A percentile compares a stretch with the other conserved stretches of the same genome.
Evolutionary conservation across 805 yeast genomes (phyloP).

Genomic region (Helenozyma rhizophorensis): DNA sequence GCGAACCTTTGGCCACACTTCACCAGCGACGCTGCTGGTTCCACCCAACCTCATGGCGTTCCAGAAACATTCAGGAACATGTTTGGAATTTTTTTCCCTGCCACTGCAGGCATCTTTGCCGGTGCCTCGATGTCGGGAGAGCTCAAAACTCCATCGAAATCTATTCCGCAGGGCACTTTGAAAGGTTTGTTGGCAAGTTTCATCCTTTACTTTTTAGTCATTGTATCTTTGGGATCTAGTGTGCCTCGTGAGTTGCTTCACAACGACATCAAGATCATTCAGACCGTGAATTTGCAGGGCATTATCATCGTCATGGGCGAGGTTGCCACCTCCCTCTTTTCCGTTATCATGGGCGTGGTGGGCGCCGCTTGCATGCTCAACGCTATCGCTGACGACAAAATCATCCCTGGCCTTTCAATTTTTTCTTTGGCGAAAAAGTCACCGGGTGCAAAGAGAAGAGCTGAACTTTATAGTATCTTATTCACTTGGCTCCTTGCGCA

Average conservation of each 20-base stretch:
- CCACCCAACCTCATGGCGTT: slow-evolving; percentile 45
- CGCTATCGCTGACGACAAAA: slow-evolving; percentile 85
- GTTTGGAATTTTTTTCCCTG: slow-evolving; percentile 96
- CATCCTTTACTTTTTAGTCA: slow-evolving; percentile 70
- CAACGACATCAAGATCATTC: slow-evolving; percentile 79
- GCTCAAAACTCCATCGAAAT: slow-evolving; percentile 73
- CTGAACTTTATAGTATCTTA: slow-evolving; percentile 62
- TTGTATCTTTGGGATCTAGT: slow-evolving; percentile 71
- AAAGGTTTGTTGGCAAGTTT: slow-evolving; percentile 80
- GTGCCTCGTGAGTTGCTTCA: slow-evolving; percentile 77
- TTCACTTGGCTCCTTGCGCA: slow-evolving; percentile 84
- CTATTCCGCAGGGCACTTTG: slow-evolving; percentile 92
- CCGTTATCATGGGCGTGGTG: slow-evolving; percentile 91
- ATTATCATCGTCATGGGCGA: slow-evolving; percentile 81
- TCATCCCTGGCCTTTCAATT: slow-evolving; percentile 70
- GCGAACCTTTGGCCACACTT: slow-evolving; percentile 74
- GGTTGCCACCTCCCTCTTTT: slow-evolving; percentile 82
- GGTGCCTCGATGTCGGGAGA: slow-evolving; percentile 99
- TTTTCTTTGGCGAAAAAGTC: slow-evolving; percentile 45
- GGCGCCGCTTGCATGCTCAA: slow-evolving; percentile 91
- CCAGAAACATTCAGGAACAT: slow-evolving; percentile 76
- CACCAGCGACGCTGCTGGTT: slow-evolving; percentile 91
- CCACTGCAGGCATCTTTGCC: slow-evolving; percentile 97
- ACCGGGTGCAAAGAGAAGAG: slow-evolving; percentile 40
- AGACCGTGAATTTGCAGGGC: slow-evolving; percentile 69